These are phyloP conservation scores for Corymbia citriodora DNA, from an alignment of 441 rosid genomes.

Conservation along the genomic window DNA sequence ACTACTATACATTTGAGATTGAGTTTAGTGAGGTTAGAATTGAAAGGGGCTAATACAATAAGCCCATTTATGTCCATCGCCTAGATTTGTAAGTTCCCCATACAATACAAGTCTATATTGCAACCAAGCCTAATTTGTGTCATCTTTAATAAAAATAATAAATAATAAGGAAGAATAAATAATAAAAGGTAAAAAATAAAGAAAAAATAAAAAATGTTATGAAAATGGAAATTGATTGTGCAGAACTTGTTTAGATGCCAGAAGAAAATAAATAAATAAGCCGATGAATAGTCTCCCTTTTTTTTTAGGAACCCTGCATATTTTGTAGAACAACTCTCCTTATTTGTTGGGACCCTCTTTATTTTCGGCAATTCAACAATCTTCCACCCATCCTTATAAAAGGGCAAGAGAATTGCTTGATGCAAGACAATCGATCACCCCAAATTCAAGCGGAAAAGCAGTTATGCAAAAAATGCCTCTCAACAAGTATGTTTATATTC, in stretches of 20 bases:
- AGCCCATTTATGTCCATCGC: no score
- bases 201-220: no score
- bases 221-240: not conserved
- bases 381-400: not conserved
- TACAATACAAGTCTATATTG: no score
- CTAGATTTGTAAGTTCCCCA: no score
- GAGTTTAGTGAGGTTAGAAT: no score
- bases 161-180: no score
- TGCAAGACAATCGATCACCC: not conserved
- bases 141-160: no score
- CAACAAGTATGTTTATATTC: not conserved
- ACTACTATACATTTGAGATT: no score
- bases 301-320: no score
- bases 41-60: no score
- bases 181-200: no score
- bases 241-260: not conserved
- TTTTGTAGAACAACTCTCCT: not conserved
- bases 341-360: not conserved
- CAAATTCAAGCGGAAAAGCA: not conserved
- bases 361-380: not conserved
- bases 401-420: not conserved
- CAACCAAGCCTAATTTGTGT: no score
- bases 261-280: not conserved
- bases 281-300: not conserved
- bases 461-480: not conserved